A percentile compares a stretch with the other conserved stretches of the same genome.
Evolutionary conservation across 306 rosid species (phyloP).

Genomic region (Quercus wislizeni): DNA sequence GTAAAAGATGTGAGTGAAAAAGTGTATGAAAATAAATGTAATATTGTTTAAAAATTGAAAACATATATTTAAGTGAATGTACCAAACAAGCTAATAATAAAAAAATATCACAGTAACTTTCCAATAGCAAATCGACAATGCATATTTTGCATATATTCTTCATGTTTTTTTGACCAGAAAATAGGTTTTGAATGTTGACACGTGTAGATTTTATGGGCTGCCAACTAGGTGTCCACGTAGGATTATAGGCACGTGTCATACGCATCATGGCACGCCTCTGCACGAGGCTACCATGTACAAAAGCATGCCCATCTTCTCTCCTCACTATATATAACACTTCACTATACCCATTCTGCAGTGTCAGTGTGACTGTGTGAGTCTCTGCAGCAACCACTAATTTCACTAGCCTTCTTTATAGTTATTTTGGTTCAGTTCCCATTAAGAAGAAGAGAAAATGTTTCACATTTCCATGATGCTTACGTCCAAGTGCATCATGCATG

Average conservation of each 20-base stretch:
- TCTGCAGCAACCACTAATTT: background rate
- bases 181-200: background rate
- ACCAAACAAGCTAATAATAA: no score
- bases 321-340: background rate
- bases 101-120: background rate
- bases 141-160: background rate
- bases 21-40: no score
- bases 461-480: background rate
- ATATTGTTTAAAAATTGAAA: no score
- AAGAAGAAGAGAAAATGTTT: background rate
- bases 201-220: background rate
- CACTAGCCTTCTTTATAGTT: background rate
- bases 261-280: conserved; percentile 13
- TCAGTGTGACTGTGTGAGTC: no score
- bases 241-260: background rate
- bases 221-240: conserved; percentile 1
- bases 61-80: no score
- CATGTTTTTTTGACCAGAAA: background rate
- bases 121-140: background rate
- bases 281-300: background rate
- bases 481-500: background rate
- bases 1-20: no score
- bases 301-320: background rate
- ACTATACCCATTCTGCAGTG: background rate
- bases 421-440: background rate